A percentile compares a stretch with the other conserved stretches of the same genome.
Conservation (phyloP, 202 grass and related monocot species). For the Panicum hallii region DNA sequence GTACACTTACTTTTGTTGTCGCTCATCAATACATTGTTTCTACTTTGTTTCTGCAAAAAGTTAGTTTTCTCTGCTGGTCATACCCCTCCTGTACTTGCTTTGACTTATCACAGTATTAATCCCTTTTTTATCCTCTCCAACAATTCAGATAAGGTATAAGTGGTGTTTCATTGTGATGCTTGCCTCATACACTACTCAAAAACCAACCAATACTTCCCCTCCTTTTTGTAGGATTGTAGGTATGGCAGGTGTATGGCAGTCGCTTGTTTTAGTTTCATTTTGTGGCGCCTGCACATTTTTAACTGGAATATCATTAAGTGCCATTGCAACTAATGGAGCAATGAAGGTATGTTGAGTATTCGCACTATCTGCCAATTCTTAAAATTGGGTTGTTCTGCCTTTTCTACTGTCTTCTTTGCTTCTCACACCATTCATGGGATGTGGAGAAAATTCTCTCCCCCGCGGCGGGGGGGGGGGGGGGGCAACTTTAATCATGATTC, state of each 20-base stretch:
- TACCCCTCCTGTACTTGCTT: slow-evolving; percentile 1
- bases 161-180: slow-evolving; percentile 33
- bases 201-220: slow-evolving; percentile 24
- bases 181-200: slow-evolving; percentile 16
- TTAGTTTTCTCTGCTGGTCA: slow-evolving; percentile 15
- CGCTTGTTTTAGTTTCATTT: slow-evolving; percentile 87
- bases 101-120: slow-evolving; percentile 17
- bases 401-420: background rate
- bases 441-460: background rate
- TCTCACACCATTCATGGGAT: slow-evolving; percentile 28
- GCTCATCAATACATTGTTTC: background rate
- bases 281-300: slow-evolving; percentile 95
- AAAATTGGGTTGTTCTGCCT: slow-evolving; percentile 13
- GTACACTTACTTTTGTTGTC: slow-evolving; percentile 10
- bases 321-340: slow-evolving; percentile 98
- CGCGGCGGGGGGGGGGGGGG: too few species aligned
- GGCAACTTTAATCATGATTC: slow-evolving; percentile 17
- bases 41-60: slow-evolving; percentile 36
- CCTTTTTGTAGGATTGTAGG: slow-evolving; percentile 90
- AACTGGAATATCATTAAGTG: slow-evolving; percentile 94
- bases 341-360: slow-evolving; percentile 80
- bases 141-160: background rate
- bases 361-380: slow-evolving; percentile 17
- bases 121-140: background rate
- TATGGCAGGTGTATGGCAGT: slow-evolving; percentile 91